Percentiles rank a stretch among this genome's conserved stretches.
These are phyloP conservation scores for Trichopus zeylanicus DNA, from an alignment of 116 monocot species.

Conservation along the genomic window DNA sequence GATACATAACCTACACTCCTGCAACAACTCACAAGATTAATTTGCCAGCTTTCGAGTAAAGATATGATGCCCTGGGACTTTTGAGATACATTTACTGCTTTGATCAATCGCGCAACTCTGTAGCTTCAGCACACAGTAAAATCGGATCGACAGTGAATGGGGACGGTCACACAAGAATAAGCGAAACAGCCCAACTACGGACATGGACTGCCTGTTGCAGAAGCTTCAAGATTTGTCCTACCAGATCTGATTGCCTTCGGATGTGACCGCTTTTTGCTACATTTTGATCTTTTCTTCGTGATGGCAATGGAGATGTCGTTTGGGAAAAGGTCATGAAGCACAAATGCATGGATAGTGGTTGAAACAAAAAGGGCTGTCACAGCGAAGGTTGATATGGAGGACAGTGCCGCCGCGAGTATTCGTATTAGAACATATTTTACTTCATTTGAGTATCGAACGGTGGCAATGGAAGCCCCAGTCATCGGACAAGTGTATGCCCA, in stretches of 20 bases:
- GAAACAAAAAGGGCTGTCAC: conserved; percentile 36
- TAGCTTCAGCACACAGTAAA: too few species aligned
- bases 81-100: too few species aligned
- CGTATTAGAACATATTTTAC: conserved; percentile 29
- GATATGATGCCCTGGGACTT: too few species aligned
- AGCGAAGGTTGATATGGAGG: conserved; percentile 43
- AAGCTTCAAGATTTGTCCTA: too few species aligned
- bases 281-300: conserved; percentile 24
- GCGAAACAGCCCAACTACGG: too few species aligned
- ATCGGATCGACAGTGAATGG: too few species aligned
- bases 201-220: too few species aligned
- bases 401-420: conserved; percentile 27
- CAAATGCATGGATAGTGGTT: conserved; percentile 48
- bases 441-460: conserved; percentile 35
- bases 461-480: conserved; percentile 47
- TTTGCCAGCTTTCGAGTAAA: too few species aligned
- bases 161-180: too few species aligned
- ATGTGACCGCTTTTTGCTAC: conserved; percentile 23
- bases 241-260: conserved; percentile 17
- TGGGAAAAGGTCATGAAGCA: conserved; percentile 53
- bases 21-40: too few species aligned
- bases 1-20: too few species aligned
- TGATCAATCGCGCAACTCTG: too few species aligned
- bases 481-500: conserved; percentile 74
- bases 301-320: conserved; percentile 67